A percentile compares a stretch with the other conserved stretches of the same genome.
phyloP scores from a whole-genome alignment of 345 rosid species.

The Salix arbutifolia region DNA sequence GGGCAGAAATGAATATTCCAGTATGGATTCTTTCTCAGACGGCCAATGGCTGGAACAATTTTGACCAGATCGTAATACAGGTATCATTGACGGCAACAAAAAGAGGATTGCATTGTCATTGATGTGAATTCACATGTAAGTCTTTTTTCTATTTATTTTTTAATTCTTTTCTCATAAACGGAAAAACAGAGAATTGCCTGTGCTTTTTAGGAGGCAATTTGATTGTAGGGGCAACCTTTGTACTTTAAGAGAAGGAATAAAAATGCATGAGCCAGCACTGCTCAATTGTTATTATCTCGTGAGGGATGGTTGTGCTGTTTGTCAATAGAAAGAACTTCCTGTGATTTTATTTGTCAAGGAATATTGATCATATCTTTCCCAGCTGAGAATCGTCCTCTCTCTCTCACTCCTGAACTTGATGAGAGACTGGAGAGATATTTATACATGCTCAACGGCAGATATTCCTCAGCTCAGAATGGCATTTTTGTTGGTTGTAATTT shows the following conservation, averaged over 20 bases:
- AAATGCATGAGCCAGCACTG: neutral
- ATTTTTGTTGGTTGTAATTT: neutral
- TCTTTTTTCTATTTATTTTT: conserved; percentile 1
- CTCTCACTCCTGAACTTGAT: too few species aligned
- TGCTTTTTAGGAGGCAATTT: conserved; percentile 27
- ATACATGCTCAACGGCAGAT: neutral
- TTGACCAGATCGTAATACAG: conserved; percentile 31
- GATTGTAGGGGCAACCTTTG: conserved; percentile 15
- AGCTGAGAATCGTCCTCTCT: neutral
- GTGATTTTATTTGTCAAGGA: too few species aligned
- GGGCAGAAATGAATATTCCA: conserved; percentile 28
- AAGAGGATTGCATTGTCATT: conserved; percentile 18
- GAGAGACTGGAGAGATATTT: neutral
- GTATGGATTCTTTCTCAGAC: conserved; percentile 13
- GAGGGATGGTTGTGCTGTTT: neutral
- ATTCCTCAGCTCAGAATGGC: neutral
- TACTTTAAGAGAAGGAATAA: neutral
- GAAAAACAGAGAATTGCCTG: neutral
- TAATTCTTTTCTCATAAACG: neutral
- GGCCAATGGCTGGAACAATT: conserved; percentile 36
- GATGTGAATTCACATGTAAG: conserved; percentile 28
- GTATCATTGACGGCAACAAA: conserved; percentile 17
- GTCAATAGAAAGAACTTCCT: neutral
- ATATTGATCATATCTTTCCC: neutral
- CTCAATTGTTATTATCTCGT: neutral